Evolutionary conservation across 78 protist species (phyloP).

Genomic region (Isochrysis galbana): DNA sequence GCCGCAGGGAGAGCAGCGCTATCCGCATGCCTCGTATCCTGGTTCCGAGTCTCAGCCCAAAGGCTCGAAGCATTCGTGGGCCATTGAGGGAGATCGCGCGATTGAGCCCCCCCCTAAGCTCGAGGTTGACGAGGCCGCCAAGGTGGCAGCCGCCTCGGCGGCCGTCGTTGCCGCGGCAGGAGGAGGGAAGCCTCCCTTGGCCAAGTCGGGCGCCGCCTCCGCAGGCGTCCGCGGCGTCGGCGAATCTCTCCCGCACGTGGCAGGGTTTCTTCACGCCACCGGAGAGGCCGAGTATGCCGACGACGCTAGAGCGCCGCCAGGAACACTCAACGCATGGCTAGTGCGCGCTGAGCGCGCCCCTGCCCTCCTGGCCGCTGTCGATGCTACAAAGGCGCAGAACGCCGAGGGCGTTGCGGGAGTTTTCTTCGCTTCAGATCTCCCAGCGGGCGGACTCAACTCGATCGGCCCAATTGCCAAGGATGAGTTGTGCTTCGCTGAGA

Average conservation of each 20-base stretch:
- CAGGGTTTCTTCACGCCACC: slow-evolving; percentile 4
- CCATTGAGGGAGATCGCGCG: neutral
- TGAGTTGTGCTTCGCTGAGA: slow-evolving; percentile 74
- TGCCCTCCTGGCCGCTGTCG: slow-evolving; percentile 57
- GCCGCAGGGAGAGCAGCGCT: slow-evolving; percentile 2
- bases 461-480: slow-evolving; percentile 71
- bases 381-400: slow-evolving; percentile 33
- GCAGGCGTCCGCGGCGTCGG: slow-evolving; percentile 7
- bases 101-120: neutral
- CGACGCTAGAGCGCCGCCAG: slow-evolving; percentile 41
- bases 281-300: slow-evolving; percentile 52
- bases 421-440: slow-evolving; percentile 66
- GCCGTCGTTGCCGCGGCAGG: neutral
- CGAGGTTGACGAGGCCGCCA: too few relatives aligned
- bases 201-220: neutral
- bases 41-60: neutral
- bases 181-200: neutral
- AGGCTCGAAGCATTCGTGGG: neutral
- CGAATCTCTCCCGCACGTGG: neutral
- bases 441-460: neutral
- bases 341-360: slow-evolving; percentile 52
- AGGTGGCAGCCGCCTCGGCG: neutral
- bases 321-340: slow-evolving; percentile 55
- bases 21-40: neutral
- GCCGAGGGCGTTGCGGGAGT: slow-evolving; percentile 59